Conservation (phyloP, 805 yeast genomes). For the Nakazawaea populi region DNA sequence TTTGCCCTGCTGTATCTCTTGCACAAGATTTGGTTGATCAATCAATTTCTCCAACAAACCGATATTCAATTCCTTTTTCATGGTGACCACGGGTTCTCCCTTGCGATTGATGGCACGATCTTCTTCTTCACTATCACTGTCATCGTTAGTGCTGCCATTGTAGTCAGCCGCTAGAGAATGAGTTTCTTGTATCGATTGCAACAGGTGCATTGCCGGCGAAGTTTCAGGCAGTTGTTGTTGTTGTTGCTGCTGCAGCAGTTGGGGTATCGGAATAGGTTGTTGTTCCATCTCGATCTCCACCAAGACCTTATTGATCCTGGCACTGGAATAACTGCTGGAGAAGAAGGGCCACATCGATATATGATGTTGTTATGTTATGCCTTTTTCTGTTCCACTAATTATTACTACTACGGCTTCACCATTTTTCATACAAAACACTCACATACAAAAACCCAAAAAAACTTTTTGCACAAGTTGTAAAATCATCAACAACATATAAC, state of each 20-base stretch:
- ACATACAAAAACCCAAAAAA: no score
- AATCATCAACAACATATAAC: no score
- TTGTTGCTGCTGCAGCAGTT: neutral
- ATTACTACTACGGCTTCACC: no score
- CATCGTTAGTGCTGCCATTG: neutral
- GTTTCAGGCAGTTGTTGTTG: no score
- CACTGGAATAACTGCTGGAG: constrained; percentile 30
- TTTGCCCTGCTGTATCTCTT: constrained; percentile 28
- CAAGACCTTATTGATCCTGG: constrained; percentile 27
- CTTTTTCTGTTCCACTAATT: neutral
- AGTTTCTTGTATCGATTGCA: constrained; percentile 27
- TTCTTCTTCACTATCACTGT: constrained; percentile 9
- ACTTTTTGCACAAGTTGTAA: no score
- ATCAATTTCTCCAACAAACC: constrained; percentile 25
- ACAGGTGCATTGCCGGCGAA: constrained; percentile 19
- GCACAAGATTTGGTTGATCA: constrained; percentile 29
- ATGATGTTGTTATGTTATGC: neutral
- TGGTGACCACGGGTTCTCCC: neutral
- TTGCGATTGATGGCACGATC: neutral
- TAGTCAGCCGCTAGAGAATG: neutral
- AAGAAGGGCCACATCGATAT: constrained; percentile 30
- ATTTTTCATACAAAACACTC: no score
- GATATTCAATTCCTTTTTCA: constrained; percentile 16
- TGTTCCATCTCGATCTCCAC: constrained; percentile 31
- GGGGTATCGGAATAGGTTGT: constrained; percentile 13